Conservation (phyloP, 768 basidiomycete genomes). For the Holtermannia corniformis region DNA sequence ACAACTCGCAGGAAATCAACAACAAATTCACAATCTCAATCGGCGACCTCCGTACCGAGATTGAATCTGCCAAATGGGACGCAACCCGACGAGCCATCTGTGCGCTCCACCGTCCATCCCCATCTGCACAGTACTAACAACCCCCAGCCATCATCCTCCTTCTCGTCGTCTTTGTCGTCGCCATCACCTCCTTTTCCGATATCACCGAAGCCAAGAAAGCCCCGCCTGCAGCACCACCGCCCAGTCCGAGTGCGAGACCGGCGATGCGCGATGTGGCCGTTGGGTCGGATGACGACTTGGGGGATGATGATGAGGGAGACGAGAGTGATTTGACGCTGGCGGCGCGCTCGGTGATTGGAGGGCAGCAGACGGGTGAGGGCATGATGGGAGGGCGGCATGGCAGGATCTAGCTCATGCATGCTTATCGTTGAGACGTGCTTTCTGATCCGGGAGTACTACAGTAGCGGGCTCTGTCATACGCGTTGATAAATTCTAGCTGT, state of each 20-base stretch:
- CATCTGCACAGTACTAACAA: neutral
- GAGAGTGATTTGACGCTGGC: constrained; percentile 5
- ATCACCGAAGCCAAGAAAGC: constrained; percentile 2
- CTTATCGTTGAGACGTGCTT: too few species aligned
- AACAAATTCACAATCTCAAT: constrained; percentile 45
- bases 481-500: too few species aligned
- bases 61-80: constrained; percentile 45
- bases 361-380: neutral
- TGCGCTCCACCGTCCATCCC: constrained; percentile 7
- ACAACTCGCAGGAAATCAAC: constrained; percentile 41
- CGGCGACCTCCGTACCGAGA: constrained; percentile 43
- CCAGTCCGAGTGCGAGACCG: constrained; percentile 1
- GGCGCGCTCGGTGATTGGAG: neutral
- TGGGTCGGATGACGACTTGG: constrained; percentile 26
- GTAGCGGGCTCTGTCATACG: too few species aligned
- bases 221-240: neutral
- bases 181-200: constrained; percentile 13
- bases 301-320: constrained; percentile 12
- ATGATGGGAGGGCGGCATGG: neutral
- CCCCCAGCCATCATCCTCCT: constrained; percentile 23
- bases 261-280: constrained; percentile 30
- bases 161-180: constrained; percentile 33
- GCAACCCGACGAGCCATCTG: constrained; percentile 41
- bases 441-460: too few species aligned
- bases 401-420: neutral